A percentile compares a stretch with the other conserved stretches of the same genome.
Conservation (phyloP, 78 protist species). For the Parvularia atlantis region DNA sequence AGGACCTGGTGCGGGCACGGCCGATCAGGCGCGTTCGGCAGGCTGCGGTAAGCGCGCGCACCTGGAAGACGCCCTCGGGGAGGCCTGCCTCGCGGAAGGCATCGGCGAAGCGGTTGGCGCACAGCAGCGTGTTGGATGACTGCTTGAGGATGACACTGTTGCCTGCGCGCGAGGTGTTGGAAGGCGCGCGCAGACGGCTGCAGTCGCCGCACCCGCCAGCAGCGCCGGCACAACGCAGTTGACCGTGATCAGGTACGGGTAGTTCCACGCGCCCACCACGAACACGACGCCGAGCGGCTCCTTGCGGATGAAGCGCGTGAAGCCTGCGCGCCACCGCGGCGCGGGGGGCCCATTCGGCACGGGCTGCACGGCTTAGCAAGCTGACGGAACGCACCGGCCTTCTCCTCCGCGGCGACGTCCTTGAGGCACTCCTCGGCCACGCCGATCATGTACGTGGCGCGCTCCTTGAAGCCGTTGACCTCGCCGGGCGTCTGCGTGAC, state of each 20-base stretch:
- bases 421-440: background rate
- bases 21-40: too few relatives aligned
- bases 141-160: constrained; percentile 17
- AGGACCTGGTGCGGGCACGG: too few relatives aligned
- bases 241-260: background rate
- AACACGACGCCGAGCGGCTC: constrained; percentile 86
- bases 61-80: constrained; percentile 17
- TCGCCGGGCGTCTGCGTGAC: constrained; percentile 20
- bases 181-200: background rate
- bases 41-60: too few relatives aligned
- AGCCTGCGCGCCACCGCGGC: too few relatives aligned
- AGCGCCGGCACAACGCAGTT: constrained; percentile 24
- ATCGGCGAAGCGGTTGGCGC: constrained; percentile 20
- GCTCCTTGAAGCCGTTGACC: constrained; percentile 5
- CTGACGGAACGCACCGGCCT: too few relatives aligned
- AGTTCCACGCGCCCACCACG: constrained; percentile 88
- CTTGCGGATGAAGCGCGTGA: constrained; percentile 12
- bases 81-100: constrained; percentile 15
- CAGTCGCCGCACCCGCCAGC: background rate
- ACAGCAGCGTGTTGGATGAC: background rate
- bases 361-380: too few relatives aligned
- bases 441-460: constrained; percentile 15
- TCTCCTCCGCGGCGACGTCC: background rate
- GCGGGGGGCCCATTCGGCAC: too few relatives aligned
- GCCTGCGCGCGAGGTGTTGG: background rate